These are phyloP conservation scores for Xylariomycetidae sp. DNA, from an alignment of 2,329 filamentous ascomycete species.

Conservation along the genomic window DNA sequence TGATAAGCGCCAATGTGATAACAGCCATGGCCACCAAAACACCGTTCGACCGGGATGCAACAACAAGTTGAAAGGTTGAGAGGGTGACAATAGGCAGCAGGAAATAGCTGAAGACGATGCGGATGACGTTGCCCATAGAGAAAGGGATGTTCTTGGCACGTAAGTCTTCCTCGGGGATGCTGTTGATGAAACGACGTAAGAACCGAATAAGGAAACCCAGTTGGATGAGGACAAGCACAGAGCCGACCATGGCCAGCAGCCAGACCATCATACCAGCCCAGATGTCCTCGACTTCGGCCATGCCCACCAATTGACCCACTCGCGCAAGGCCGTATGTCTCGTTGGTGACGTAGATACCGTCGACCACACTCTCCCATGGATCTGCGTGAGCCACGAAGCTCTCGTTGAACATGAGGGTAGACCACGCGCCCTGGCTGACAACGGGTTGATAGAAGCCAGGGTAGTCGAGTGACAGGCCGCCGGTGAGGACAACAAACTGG, in stretches of 20 bases:
- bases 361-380: conserved; percentile 61
- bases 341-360: conserved; percentile 82
- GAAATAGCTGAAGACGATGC: conserved; percentile 89
- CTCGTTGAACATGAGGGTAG: conserved; percentile 84
- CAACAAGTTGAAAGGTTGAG: conserved; percentile 86
- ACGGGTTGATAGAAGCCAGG: conserved; percentile 93
- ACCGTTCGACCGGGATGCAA: conserved; percentile 59
- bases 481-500: conserved; percentile 83
- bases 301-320: conserved; percentile 75
- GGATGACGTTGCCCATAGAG: conserved; percentile 68
- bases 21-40: conserved; percentile 70
- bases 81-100: conserved; percentile 79
- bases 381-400: conserved; percentile 70
- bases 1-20: conserved; percentile 64
- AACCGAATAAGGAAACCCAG: conserved; percentile 71
- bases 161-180: conserved; percentile 77
- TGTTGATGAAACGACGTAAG: conserved; percentile 64
- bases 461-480: conserved; percentile 80
- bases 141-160: conserved; percentile 90
- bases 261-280: conserved; percentile 95
- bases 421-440: conserved; percentile 84
- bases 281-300: conserved; percentile 68
- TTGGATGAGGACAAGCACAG: conserved; percentile 65
- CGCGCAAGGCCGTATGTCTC: conserved; percentile 73
- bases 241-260: conserved; percentile 70